Evolutionary conservation across 106 monocot genomes (phyloP).

Genomic region (Acorus gramineus): DNA sequence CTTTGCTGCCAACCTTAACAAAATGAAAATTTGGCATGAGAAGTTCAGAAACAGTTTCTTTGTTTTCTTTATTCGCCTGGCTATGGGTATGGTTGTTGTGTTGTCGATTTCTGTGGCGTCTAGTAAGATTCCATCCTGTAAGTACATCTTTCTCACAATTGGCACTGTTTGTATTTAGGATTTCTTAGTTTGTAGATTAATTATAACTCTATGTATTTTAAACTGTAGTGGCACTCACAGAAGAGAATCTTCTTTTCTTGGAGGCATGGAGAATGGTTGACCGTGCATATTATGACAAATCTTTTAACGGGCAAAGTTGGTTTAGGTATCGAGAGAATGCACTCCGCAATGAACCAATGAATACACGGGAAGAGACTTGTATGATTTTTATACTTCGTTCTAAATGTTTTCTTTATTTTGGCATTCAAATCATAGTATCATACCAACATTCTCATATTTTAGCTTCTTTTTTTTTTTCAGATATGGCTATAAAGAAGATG

Average conservation of each 20-base stretch:
- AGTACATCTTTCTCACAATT: constrained; percentile 6
- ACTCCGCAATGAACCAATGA: constrained; percentile 89
- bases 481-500: constrained; percentile 91
- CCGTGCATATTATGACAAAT: constrained; percentile 94
- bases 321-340: constrained; percentile 89
- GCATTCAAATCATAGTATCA: too few relatives aligned
- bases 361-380: constrained; percentile 95
- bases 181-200: background rate
- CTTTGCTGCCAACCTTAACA: constrained; percentile 5
- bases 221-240: constrained; percentile 69
- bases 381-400: constrained; percentile 10
- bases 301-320: constrained; percentile 94
- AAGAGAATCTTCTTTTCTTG: constrained; percentile 94
- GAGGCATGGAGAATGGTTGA: constrained; percentile 97
- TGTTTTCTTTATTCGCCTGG: constrained; percentile 20
- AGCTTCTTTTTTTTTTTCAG: constrained; percentile 25
- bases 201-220: background rate
- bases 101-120: constrained; percentile 44
- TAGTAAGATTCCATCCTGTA: constrained; percentile 60
- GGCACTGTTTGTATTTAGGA: background rate
- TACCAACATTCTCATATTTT: background rate
- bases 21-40: constrained; percentile 22
- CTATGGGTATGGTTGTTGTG: constrained; percentile 47
- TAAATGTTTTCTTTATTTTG: too few relatives aligned
- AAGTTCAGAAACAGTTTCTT: constrained; percentile 23